These are phyloP conservation scores for Malassezia caprae DNA, from an alignment of 1,284 basidiomycete genomes.

Conservation along the genomic window DNA sequence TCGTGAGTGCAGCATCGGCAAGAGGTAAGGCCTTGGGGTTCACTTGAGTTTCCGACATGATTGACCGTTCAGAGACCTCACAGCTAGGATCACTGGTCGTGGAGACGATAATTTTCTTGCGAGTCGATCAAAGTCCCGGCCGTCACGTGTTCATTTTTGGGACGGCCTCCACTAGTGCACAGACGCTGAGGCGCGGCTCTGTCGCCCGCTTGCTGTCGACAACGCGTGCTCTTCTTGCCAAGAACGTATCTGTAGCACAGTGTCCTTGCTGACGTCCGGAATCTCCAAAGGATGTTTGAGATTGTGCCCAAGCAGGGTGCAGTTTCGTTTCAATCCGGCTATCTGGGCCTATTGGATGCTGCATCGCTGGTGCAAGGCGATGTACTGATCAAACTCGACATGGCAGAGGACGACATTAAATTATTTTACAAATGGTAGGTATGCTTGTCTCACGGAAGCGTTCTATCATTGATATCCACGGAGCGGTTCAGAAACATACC, in stretches of 20 bases:
- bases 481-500: background rate
- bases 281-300: constrained; percentile 27
- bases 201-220: background rate
- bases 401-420: background rate
- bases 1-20: constrained; percentile 78
- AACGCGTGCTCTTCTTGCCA: background rate
- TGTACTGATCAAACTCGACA: constrained; percentile 40
- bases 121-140: background rate
- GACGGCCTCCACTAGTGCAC: background rate
- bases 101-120: background rate
- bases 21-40: constrained; percentile 84
- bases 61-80: constrained; percentile 18
- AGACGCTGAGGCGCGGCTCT: background rate
- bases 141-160: background rate
- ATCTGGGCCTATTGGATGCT: constrained; percentile 36
- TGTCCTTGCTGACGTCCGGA: background rate
- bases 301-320: constrained; percentile 36
- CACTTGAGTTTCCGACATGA: constrained; percentile 28
- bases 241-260: background rate
- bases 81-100: constrained; percentile 21
- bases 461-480: background rate
- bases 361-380: constrained; percentile 41
- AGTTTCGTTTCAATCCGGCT: constrained; percentile 44
- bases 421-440: background rate
- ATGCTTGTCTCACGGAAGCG: background rate